Evolutionary conservation across 108 stramenopile genomes (phyloP).

Genomic region (Mediolabrus comicus): DNA sequence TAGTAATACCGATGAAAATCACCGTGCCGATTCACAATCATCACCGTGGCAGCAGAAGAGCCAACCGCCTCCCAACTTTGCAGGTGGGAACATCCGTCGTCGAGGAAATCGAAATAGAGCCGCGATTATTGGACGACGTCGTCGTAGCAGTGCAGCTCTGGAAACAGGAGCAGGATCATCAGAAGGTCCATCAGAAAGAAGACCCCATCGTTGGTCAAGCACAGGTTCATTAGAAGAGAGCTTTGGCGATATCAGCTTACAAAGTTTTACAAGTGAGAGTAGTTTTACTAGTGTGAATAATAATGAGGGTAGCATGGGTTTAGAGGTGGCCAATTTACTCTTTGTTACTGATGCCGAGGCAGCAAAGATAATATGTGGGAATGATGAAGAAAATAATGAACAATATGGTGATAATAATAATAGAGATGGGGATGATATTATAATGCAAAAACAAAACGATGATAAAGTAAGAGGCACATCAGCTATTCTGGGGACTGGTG

Average conservation of each 20-base stretch:
- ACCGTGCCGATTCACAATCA: neutral
- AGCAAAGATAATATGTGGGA: slow-evolving; percentile 27
- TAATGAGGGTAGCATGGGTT: neutral
- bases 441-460: neutral
- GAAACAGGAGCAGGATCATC: neutral
- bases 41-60: neutral
- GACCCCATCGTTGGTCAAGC: neutral
- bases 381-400: slow-evolving; percentile 13
- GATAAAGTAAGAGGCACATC: no score
- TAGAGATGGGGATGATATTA: neutral
- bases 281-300: slow-evolving; percentile 26
- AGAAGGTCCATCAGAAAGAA: no score
- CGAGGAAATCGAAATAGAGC: neutral
- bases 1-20: neutral
- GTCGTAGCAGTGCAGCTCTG: neutral
- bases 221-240: neutral
- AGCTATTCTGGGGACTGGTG: slow-evolving; percentile 12
- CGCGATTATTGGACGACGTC: neutral
- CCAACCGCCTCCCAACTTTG: neutral
- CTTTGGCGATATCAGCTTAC: slow-evolving; percentile 4
- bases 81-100: neutral
- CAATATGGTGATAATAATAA: neutral
- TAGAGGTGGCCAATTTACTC: slow-evolving; percentile 27
- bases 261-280: slow-evolving; percentile 15
- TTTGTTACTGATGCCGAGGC: slow-evolving; percentile 41